These are phyloP conservation scores for Candida sonorensis DNA, from an alignment of 805 yeast genomes.

Conservation along the genomic window DNA sequence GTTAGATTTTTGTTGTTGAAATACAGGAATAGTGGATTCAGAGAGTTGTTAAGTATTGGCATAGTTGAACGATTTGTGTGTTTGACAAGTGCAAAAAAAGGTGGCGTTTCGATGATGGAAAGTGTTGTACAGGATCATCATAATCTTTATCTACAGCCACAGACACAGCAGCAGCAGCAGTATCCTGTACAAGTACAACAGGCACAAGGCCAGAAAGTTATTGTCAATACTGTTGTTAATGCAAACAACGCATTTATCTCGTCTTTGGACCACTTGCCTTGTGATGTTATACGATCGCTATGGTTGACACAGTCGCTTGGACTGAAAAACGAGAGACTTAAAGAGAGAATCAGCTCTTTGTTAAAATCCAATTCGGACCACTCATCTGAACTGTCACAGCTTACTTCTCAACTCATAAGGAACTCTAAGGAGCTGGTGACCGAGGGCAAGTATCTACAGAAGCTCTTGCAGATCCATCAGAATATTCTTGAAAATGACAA, in stretches of 20 bases:
- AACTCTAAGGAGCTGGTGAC: conserved; percentile 19
- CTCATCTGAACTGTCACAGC: too few relatives aligned
- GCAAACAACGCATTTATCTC: conserved; percentile 30
- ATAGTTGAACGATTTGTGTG: too few relatives aligned
- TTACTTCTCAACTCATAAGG: conserved; percentile 9
- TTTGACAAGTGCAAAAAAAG: too few relatives aligned
- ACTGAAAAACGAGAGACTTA: conserved; percentile 16
- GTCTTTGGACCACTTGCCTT: conserved; percentile 32
- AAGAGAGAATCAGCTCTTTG: conserved; percentile 5
- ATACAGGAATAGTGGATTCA: too few relatives aligned
- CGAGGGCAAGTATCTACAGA: conserved; percentile 20
- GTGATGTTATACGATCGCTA: conserved; percentile 30
- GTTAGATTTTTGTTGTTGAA: too few relatives aligned
- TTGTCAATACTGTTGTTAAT: conserved; percentile 22
- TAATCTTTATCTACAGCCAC: background rate
- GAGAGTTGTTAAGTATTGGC: too few relatives aligned
- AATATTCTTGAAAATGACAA: conserved; percentile 19
- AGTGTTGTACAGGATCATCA: too few relatives aligned
- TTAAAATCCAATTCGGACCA: too few relatives aligned
- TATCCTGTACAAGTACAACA: too few relatives aligned
- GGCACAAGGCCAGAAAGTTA: conserved; percentile 4
- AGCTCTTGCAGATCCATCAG: conserved; percentile 17
- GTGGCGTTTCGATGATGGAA: too few relatives aligned
- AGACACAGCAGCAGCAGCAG: too few relatives aligned
- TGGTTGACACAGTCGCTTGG: conserved; percentile 30